Evolutionary conservation across 805 yeast species (phyloP).

Genomic region (Saturnispora mendoncae): DNA sequence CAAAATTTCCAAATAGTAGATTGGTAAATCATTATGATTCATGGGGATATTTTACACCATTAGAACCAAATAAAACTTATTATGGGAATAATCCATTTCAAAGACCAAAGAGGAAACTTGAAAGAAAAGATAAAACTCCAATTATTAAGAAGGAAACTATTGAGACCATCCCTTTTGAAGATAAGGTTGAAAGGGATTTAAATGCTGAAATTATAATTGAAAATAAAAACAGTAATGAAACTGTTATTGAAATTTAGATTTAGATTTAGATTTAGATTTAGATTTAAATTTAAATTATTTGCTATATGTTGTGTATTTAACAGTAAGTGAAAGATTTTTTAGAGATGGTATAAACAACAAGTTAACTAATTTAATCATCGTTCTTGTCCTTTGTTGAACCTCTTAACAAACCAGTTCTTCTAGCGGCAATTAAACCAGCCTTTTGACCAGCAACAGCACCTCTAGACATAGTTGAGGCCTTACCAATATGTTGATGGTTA

Average conservation of each 20-base stretch:
- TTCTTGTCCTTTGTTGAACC: conserved; percentile 75
- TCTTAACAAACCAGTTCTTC: conserved; percentile 99
- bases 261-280: not conserved
- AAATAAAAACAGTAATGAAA: not conserved
- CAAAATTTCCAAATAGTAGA: not conserved
- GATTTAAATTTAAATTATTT: not conserved
- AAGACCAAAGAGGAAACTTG: not conserved
- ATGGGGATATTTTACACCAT: conserved; percentile 4
- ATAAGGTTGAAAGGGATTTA: not conserved
- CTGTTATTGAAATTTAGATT: conserved; percentile 20
- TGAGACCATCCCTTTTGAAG: too few species aligned
- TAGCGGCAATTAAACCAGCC: conserved; percentile 99
- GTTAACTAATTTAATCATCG: conserved; percentile 22
- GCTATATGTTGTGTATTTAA: not conserved
- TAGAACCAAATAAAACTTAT: not conserved
- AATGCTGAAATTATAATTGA: not conserved
- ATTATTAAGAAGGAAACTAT: not conserved
- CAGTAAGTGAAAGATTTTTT: not conserved
- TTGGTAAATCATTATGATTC: not conserved
- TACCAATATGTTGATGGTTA: conserved; percentile 99
- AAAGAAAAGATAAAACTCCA: not conserved
- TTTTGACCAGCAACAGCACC: conserved; percentile 99
- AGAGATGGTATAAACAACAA: conserved; percentile 2
- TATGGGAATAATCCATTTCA: conserved; percentile 14
- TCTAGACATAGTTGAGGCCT: conserved; percentile 98